phyloP scores from a whole-genome alignment of 371 early-diverging fungal genomes.

The Mortierella sp. region DNA sequence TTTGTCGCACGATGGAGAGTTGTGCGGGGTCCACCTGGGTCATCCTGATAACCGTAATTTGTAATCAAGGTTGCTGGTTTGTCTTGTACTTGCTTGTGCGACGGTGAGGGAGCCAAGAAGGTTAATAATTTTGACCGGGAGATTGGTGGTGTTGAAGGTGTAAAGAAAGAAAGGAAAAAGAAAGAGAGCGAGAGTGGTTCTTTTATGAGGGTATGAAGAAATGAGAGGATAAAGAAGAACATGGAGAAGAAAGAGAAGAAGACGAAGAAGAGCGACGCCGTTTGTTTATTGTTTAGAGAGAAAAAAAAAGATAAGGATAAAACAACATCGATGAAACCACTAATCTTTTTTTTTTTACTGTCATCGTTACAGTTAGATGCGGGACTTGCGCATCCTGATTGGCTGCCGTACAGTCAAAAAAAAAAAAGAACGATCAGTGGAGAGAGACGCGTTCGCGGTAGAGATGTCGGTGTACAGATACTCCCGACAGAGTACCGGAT shows the following conservation, averaged over 20 bases:
- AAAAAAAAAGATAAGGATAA: background rate
- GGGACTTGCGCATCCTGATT: background rate
- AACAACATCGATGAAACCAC: background rate
- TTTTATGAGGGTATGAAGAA: background rate
- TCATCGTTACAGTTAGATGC: background rate
- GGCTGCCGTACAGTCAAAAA: background rate
- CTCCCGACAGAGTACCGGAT: too few relatives aligned
- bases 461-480: too few relatives aligned
- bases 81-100: background rate
- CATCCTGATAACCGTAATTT: background rate
- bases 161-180: background rate
- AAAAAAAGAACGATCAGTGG: too few relatives aligned
- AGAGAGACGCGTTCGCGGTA: too few relatives aligned
- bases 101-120: background rate
- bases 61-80: background rate
- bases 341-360: background rate
- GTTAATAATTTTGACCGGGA: background rate
- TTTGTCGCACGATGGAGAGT: conserved; percentile 18
- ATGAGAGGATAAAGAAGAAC: background rate
- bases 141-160: background rate
- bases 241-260: background rate
- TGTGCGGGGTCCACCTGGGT: conserved; percentile 15
- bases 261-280: background rate
- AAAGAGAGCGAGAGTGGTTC: background rate
- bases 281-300: background rate